A percentile compares a stretch with the other conserved stretches of the same genome.
These are phyloP conservation scores for Fusarium sp. DNA, from an alignment of 2,329 filamentous ascomycete species.

Conservation along the genomic window DNA sequence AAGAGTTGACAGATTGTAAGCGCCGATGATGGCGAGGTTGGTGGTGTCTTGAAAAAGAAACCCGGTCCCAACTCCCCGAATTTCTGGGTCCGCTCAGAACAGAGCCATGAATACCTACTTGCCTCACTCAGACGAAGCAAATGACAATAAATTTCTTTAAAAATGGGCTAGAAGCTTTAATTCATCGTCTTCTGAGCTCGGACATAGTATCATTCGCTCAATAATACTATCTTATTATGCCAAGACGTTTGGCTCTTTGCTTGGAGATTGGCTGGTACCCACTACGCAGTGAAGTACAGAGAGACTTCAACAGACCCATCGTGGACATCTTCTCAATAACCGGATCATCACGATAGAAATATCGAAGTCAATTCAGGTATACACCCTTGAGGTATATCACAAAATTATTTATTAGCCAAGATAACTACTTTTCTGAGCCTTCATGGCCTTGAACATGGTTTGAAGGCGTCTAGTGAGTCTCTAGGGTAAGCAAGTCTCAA, in stretches of 20 bases:
- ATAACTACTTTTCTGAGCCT: background rate
- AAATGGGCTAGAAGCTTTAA: background rate
- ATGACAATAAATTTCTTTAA: background rate
- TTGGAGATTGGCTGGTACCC: background rate
- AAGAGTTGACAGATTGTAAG: conserved; percentile 20
- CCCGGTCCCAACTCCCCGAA: conserved; percentile 13
- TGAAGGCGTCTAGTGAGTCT: background rate
- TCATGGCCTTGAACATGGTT: background rate
- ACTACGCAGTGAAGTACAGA: background rate
- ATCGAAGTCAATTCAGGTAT: background rate
- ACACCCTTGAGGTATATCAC: background rate
- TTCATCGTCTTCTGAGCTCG: background rate
- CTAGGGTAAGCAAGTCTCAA: conserved; percentile 14
- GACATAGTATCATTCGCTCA: background rate
- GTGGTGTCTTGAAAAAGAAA: conserved; percentile 12
- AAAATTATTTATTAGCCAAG: background rate
- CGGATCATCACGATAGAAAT: background rate
- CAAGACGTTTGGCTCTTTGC: background rate
- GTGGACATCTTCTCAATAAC: background rate
- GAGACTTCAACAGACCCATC: no score
- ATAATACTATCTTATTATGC: background rate
- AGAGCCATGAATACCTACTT: background rate
- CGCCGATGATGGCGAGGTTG: background rate
- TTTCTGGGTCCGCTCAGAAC: conserved; percentile 18
- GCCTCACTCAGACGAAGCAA: background rate